Percentiles rank a stretch among this genome's conserved stretches.
phyloP scores from a whole-genome alignment of 805 yeast genomes.

The Candida cerambycidarum region DNA sequence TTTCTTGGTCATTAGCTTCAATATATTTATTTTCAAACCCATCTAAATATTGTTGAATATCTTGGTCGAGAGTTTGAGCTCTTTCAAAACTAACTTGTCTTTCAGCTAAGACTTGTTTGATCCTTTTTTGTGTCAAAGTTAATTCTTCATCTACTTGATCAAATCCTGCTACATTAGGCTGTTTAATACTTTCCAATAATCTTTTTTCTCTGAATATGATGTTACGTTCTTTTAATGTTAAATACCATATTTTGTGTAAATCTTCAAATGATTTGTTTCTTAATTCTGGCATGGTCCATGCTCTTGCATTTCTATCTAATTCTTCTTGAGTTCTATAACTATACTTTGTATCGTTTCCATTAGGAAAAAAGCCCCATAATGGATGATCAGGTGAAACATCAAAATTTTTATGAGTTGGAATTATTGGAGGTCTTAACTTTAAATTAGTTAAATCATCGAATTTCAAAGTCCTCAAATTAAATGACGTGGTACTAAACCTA shows the following conservation, averaged over 20 bases:
- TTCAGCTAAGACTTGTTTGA: conserved; percentile 85
- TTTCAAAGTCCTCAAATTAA: conserved; percentile 15
- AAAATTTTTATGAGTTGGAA: conserved; percentile 76
- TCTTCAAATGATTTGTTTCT: conserved; percentile 91
- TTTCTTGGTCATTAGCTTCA: conserved; percentile 51
- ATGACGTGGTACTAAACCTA: conserved; percentile 17
- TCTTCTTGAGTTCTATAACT: conserved; percentile 61
- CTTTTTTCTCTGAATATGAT: conserved; percentile 72
- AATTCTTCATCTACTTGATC: conserved; percentile 41
- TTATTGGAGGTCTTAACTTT: conserved; percentile 74
- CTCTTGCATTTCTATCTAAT: conserved; percentile 54
- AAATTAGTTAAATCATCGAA: conserved; percentile 35
- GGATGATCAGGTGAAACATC: conserved; percentile 84
- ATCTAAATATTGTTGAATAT: conserved; percentile 48
- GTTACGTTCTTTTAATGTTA: conserved; percentile 81
- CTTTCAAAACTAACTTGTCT: conserved; percentile 70
- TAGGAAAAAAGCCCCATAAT: conserved; percentile 84
- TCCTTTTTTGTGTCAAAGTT: conserved; percentile 46
- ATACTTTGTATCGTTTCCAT: conserved; percentile 47
- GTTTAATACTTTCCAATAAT: conserved; percentile 40
- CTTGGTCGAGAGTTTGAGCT: conserved; percentile 48
- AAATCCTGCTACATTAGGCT: conserved; percentile 31
- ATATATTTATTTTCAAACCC: conserved; percentile 63
- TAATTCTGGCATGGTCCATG: conserved; percentile 87
- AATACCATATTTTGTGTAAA: conserved; percentile 88